phyloP scores from a whole-genome alignment of 192 early-diverging fungal genomes.

The Backusella sp. region DNA sequence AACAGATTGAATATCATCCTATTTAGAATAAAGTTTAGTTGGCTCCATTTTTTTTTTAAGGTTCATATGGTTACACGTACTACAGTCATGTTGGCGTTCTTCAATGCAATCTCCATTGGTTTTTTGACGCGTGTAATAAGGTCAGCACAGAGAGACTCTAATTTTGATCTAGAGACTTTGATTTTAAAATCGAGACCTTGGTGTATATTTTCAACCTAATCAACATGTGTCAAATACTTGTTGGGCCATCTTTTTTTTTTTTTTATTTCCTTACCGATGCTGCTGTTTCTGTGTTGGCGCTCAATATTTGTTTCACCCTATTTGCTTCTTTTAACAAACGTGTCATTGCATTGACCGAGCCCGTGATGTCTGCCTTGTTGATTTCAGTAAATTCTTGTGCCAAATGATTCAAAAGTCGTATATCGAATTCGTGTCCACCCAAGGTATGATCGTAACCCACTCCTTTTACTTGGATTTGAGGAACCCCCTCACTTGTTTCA shows the following conservation, averaged over 20 bases:
- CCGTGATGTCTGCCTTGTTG: constrained; percentile 51
- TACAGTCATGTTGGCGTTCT: constrained; percentile 61
- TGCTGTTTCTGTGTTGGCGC: constrained; percentile 85
- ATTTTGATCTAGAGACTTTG: constrained; percentile 72
- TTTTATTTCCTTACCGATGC: constrained; percentile 58
- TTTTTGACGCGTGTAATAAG: constrained; percentile 64
- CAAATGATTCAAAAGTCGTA: constrained; percentile 76
- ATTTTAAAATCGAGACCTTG: constrained; percentile 84
- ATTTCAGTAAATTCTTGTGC: constrained; percentile 67
- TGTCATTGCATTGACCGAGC: constrained; percentile 80
- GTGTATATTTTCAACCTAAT: constrained; percentile 79
- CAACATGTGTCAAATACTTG: neutral
- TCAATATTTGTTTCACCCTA: constrained; percentile 94
- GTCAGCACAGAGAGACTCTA: constrained; percentile 69
- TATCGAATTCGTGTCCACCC: constrained; percentile 88
- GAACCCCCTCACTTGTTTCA: constrained; percentile 57
- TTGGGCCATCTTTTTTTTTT: too few relatives aligned
- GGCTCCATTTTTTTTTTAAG: neutral
- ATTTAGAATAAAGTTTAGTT: neutral
- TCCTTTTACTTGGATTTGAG: constrained; percentile 78
- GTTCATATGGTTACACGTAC: constrained; percentile 25
- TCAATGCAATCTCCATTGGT: constrained; percentile 75
- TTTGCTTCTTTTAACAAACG: constrained; percentile 90
- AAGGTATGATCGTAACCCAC: constrained; percentile 82
- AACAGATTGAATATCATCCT: constrained; percentile 80